Conservation (phyloP, 352 stramenopile species). For the Elongisporangium undulatum region DNA sequence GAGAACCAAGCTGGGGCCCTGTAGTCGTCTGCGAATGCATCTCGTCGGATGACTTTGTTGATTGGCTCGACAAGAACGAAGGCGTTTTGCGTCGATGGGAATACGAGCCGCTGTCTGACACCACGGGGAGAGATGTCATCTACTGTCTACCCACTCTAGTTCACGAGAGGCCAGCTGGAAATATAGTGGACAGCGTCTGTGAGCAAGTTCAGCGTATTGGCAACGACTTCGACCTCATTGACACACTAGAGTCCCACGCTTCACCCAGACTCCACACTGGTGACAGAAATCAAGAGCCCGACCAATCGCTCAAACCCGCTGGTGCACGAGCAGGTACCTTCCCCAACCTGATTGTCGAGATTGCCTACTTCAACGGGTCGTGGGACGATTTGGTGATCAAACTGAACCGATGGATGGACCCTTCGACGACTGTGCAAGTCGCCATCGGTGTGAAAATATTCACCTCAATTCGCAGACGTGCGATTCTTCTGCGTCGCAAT, state of each 20-base stretch:
- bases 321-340: not conserved
- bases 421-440: constrained; percentile 7
- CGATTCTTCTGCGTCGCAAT: constrained; percentile 7
- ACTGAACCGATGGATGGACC: constrained; percentile 14
- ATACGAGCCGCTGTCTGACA: constrained; percentile 13
- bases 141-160: constrained; percentile 6
- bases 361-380: constrained; percentile 11
- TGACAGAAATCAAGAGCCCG: constrained; percentile 12
- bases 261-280: constrained; percentile 1
- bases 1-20: constrained; percentile 4
- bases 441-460: constrained; percentile 11
- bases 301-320: constrained; percentile 6
- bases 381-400: constrained; percentile 10
- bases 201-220: not conserved
- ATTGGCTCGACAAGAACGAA: constrained; percentile 10
- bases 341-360: constrained; percentile 8
- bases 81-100: constrained; percentile 11
- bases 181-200: not conserved
- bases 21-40: constrained; percentile 15
- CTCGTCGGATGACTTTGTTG: constrained; percentile 4
- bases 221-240: not conserved
- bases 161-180: constrained; percentile 2
- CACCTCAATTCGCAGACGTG: constrained; percentile 1
- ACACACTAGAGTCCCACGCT: not conserved
- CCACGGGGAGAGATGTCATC: constrained; percentile 4